Conservation (phyloP, 768 basidiomycete genomes). For the Grammothele lineata region DNA sequence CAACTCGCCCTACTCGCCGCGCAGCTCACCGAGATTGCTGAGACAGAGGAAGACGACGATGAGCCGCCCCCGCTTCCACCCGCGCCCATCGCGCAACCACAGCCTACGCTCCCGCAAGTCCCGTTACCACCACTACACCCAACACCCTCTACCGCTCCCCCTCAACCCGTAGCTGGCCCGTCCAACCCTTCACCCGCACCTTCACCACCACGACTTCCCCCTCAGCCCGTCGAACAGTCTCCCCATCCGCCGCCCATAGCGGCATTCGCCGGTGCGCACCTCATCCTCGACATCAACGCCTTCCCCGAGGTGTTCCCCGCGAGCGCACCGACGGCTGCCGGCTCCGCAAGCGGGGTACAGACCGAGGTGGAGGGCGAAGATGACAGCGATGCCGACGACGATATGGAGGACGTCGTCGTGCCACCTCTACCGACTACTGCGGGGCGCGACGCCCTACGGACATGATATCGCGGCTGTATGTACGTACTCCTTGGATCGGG, state of each 20-base stretch:
- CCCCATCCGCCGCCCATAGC: slow-evolving; percentile 8
- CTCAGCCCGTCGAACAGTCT: not conserved
- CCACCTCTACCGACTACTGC: slow-evolving; percentile 5
- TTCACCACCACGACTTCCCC: not conserved
- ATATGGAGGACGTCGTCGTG: slow-evolving; percentile 28
- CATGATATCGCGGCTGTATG: too few relatives aligned
- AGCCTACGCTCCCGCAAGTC: not conserved
- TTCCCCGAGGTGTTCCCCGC: slow-evolving; percentile 16
- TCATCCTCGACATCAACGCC: slow-evolving; percentile 22
- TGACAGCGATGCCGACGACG: slow-evolving; percentile 23
- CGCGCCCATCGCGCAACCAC: not conserved
- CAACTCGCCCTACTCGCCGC: slow-evolving; percentile 70
- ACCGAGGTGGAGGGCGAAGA: slow-evolving; percentile 10
- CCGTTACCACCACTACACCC: not conserved
- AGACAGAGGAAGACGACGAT: slow-evolving; percentile 29
- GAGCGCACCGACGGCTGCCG: not conserved
- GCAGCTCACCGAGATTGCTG: slow-evolving; percentile 65
- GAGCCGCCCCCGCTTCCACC: slow-evolving; percentile 2
- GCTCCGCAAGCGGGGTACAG: slow-evolving; percentile 9
- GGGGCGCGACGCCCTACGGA: slow-evolving; percentile 9
- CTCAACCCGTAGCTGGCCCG: too few relatives aligned
- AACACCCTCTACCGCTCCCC: too few relatives aligned
- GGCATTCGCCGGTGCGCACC: slow-evolving; percentile 6
- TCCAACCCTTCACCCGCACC: not conserved
- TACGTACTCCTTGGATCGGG: too few relatives aligned